Evolutionary conservation across 1,284 basidiomycete species (phyloP), one percentile per base, ranked within the genome.

Genomic region (Tilletia horrida): DNA sequence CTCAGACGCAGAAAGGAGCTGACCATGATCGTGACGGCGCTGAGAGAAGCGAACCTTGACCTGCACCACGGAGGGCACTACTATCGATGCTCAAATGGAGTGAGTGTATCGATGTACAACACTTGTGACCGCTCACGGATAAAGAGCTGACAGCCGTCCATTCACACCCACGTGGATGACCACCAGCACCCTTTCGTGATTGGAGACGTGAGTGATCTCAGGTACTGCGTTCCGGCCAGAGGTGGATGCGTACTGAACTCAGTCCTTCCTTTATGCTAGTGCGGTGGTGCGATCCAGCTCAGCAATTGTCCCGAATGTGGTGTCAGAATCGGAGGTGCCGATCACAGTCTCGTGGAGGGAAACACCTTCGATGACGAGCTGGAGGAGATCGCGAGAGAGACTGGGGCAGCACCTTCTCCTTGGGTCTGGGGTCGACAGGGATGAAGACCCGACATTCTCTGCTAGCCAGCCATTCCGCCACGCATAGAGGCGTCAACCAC

Each of bases 221-320:
- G 23, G 6, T 6, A 40, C 35, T 40, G 35, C 11, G 35, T 40
- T n/a, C n/a, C n/a, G n/a, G 35, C 6, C 6, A 40, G 35, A 40
- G 11, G 11, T 6, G 6, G 11, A 40, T 40, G 35, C n/a, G 35
- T 40, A 11, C 35, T 40, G 6, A 40, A 40, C 11, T 45, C 18
- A 27, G 48, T 18, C 63, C 68, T 69, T 71, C 18, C 3, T 27
- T 23, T 23, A n/a, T 50, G 40, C 43, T 11, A 88, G 86, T 87
- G 87, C 66, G 86, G 87, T 55, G 87, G 86, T 4, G 86, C 86
- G 0, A 84, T 83, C 82, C 21, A 85, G 68, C 70, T 48, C 2
- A 75, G 84, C 2, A 71, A 23, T 3, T 88, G 88, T 68, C 84
- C 85, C 0, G 88, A 89, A 73, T 88, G 87, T 71, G 83, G 83